Evolutionary conservation across 768 basidiomycete species (phyloP), one percentile per base, ranked within the genome.

Genomic region (Gloeopeniophorella convolvens): DNA sequence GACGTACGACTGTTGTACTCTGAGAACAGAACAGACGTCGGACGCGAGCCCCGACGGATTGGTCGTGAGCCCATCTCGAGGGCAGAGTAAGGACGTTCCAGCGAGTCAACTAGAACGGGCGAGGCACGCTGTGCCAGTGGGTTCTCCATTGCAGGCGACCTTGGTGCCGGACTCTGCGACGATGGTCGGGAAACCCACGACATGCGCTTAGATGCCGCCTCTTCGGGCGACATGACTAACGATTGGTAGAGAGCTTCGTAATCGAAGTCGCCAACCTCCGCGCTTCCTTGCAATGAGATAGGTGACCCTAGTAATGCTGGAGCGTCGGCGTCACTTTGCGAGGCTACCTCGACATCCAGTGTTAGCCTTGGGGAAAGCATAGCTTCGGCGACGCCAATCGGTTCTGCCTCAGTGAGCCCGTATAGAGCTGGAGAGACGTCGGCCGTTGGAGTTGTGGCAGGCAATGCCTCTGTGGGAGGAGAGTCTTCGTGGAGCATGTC

Each of bases 211-310:
- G 52, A 40, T 31, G 32, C 32, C 1, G 47, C 52, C 27, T 54
- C 42, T 23, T 55, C 40, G 12, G 55, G 52, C 5, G 55, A 56
- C 52, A 44, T 47, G 23, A 39, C 15, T 4, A 48, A 11, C n/a
- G 37, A 45, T 36, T 48, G 53, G 35, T 56, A 56, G 35, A 56
- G 11, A 33, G 41, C 45, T 13, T 53, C 51, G 20, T 56, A 56
- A 16, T 53, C 50, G 26, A 37, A 21, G 11, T 39, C 45, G 37
- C n/a, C 40, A 9, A 20, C 24, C 23, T 42, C 39, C 30, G 21
- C 13, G 0, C 44, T 36, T 32, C 32, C 2, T n/a, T 42, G 6
- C 2, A 26, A 15, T 18, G 41, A 36, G 39, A 52, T 20, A 20
- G 51, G 45, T 11, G 45, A 48, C 28, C 10, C 28, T 21, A 32